phyloP scores from a whole-genome alignment of 768 basidiomycete species.

The Tricholoma hemisulphureum region DNA sequence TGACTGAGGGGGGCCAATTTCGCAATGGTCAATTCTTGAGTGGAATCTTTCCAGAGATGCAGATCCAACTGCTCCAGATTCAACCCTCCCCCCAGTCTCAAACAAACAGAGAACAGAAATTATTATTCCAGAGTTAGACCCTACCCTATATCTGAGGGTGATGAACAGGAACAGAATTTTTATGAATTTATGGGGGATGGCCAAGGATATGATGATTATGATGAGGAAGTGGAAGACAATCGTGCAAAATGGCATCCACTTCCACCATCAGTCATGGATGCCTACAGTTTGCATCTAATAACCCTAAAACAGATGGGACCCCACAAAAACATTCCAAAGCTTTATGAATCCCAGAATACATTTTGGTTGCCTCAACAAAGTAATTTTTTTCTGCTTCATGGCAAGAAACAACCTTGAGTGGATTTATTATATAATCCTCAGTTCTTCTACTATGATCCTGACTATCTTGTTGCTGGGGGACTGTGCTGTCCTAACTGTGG shows the following conservation, averaged over 20 bases:
- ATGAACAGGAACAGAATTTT: background rate
- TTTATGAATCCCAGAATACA: background rate
- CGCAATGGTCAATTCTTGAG: too few relatives aligned
- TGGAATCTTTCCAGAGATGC: too few relatives aligned
- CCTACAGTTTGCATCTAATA: background rate
- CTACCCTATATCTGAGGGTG: background rate
- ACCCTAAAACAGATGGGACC: background rate
- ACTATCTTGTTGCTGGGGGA: background rate
- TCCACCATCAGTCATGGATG: background rate
- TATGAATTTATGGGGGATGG: conserved; percentile 20
- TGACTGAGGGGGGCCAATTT: too few relatives aligned
- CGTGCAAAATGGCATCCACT: background rate
- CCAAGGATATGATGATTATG: conserved; percentile 34
- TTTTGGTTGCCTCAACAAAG: background rate
- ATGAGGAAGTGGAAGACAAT: conserved; percentile 36
- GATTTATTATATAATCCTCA: background rate
- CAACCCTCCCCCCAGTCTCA: too few relatives aligned
- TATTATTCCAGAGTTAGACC: too few relatives aligned
- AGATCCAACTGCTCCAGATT: too few relatives aligned
- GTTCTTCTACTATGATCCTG: background rate
- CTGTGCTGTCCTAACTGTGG: background rate
- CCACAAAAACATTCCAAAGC: background rate
- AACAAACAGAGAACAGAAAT: too few relatives aligned
- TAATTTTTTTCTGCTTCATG: background rate
- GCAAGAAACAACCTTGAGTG: background rate